phyloP scores from a whole-genome alignment of 1,284 basidiomycete species.

The Apiotrichum gracile region DNA sequence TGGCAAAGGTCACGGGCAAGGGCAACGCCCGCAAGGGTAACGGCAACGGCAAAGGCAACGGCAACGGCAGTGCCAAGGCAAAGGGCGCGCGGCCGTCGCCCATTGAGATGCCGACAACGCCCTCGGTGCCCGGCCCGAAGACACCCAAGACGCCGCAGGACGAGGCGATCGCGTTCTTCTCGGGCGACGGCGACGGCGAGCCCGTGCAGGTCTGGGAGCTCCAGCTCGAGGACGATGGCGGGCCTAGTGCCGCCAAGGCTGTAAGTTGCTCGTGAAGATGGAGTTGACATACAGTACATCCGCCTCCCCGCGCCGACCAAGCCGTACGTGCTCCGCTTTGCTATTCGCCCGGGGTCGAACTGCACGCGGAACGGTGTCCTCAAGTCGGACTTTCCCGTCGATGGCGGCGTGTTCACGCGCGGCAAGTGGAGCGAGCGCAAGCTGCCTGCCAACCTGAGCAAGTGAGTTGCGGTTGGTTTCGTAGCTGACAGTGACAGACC shows the following conservation, averaged over 20 bases:
- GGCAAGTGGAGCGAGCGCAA: constrained; percentile 66
- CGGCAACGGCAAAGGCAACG: neutral
- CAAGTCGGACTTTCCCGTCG: constrained; percentile 88
- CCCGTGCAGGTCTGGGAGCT: constrained; percentile 76
- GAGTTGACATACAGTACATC: constrained; percentile 62
- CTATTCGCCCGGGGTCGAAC: constrained; percentile 79
- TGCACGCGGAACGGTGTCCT: constrained; percentile 82
- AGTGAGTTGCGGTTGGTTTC: constrained; percentile 52
- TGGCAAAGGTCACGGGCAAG: neutral
- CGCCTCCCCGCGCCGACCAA: constrained; percentile 83
- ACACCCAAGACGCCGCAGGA: constrained; percentile 83
- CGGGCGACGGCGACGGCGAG: constrained; percentile 54
- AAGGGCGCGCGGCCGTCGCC: constrained; percentile 11
- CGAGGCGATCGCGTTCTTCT: constrained; percentile 82
- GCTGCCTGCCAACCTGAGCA: constrained; percentile 42
- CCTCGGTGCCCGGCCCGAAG: constrained; percentile 1
- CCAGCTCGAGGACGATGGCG: constrained; percentile 77
- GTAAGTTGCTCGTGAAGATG: constrained; percentile 52
- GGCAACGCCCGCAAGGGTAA: neutral
- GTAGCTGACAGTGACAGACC: constrained; percentile 54
- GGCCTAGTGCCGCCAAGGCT: constrained; percentile 72
- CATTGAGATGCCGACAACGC: constrained; percentile 3
- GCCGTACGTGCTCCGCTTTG: constrained; percentile 83
- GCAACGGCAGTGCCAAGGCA: constrained; percentile 4
- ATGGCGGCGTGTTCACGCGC: constrained; percentile 77